These are phyloP conservation scores for Candida oleophila DNA, from an alignment of 805 yeast genomes.

Conservation along the genomic window DNA sequence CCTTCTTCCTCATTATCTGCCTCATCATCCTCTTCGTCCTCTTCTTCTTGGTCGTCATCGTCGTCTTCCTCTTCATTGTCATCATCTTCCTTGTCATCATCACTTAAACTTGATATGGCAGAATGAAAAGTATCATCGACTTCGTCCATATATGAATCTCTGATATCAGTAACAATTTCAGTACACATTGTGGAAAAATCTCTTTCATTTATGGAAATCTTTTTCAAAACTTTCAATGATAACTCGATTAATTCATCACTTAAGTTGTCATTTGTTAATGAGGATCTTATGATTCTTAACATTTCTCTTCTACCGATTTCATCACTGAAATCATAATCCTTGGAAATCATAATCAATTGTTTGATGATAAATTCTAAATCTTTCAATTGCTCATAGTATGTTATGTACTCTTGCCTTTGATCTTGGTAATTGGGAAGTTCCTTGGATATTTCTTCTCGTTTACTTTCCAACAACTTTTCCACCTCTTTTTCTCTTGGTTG, in stretches of 20 bases:
- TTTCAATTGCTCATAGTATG: constrained; percentile 44
- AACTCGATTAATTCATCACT: constrained; percentile 53
- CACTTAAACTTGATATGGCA: constrained; percentile 29
- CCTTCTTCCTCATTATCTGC: constrained; percentile 24
- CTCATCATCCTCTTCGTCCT: constrained; percentile 17
- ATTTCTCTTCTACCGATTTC: constrained; percentile 85
- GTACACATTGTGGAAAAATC: constrained; percentile 82
- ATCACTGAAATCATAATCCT: constrained; percentile 80
- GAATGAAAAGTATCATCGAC: constrained; percentile 49
- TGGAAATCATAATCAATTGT: constrained; percentile 67
- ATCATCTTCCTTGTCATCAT: constrained; percentile 8
- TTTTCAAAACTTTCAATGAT: constrained; percentile 64
- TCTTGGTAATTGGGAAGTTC: constrained; percentile 11
- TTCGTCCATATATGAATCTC: constrained; percentile 59
- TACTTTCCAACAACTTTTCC: constrained; percentile 6
- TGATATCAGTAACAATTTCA: constrained; percentile 83
- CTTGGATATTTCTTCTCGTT: constrained; percentile 10
- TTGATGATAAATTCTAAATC: constrained; percentile 73
- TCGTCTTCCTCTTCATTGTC: constrained; percentile 16
- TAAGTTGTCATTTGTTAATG: constrained; percentile 57
- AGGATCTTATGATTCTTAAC: constrained; percentile 47
- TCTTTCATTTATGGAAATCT: constrained; percentile 71
- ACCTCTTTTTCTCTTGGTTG: constrained; percentile 11
- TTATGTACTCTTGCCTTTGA: constrained; percentile 21
- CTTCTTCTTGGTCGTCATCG: constrained; percentile 18